Base-by-base conservation (phyloP, 345 rosid genomes). In the Cardiospermum halicacabum region DNA sequence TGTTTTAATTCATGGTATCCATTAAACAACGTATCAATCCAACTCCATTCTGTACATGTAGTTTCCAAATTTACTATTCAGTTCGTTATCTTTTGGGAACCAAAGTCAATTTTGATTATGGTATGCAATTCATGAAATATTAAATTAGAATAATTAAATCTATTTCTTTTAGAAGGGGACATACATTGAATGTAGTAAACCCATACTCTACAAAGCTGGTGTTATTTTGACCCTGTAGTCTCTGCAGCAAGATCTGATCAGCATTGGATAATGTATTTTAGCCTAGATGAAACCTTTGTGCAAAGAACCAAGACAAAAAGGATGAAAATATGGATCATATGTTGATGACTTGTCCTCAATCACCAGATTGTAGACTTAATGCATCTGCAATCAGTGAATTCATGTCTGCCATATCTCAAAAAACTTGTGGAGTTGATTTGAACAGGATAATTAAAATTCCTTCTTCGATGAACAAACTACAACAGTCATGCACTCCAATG, bases 311-410 rank as follows among this genome's bases (percentile, higher is more conserved):
- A 48, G 56, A 48, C 31, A 36, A 30, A 56, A 43, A 37, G 54
- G 61, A 53, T 53, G 19, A 53, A 61, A 60, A 40, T 36, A 48
- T 5, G 19, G 10, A 67, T 58, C 4, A 32, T 49, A 8, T 36
- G 5, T 47, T 58, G 42, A 59, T 11, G 19, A 59, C 37, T 51
- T 58, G 39, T 10, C 10, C 25, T 49, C 8, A 6, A 27, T 31
- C 43, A 49, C 36, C 45, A 59, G 40, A 39, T 21, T 5, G 62
- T 9, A 37, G 45, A 57, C n/a, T 57, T 34, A 27, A 55, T 7
- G 37, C 7, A 64, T 25, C 18, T 37, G 12, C 40, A 24, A 37
- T 25, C 26, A 64, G 22, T 51, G 32, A 22, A 45, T 32, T 0
- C 24, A 50, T 10, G 11, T 15, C 24, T 3, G 45, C 58, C 49